These are phyloP conservation scores for Hanseniaspora vineae DNA, from an alignment of 805 yeast genomes.

Conservation along the genomic window DNA sequence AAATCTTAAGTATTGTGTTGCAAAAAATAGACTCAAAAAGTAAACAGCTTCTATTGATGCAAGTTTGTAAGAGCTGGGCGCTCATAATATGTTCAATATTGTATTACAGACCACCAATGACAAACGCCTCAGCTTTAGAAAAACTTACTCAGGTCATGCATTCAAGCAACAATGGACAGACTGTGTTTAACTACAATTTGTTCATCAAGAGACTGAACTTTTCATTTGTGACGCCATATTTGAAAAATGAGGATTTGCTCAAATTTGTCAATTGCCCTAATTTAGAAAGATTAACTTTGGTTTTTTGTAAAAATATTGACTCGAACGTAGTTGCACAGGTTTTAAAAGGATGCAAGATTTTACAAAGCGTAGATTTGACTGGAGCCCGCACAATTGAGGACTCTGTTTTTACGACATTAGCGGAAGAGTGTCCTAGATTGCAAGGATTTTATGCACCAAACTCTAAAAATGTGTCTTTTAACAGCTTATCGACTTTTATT, in stretches of 20 bases:
- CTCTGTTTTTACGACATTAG: slow-evolving; percentile 53
- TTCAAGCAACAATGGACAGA: slow-evolving; percentile 17
- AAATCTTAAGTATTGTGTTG: slow-evolving; percentile 50
- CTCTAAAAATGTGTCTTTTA: slow-evolving; percentile 57
- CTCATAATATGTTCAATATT: slow-evolving; percentile 61
- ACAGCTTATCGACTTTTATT: slow-evolving; percentile 46
- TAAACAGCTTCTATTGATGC: slow-evolving; percentile 47
- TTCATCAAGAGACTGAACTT: slow-evolving; percentile 72
- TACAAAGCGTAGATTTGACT: slow-evolving; percentile 81
- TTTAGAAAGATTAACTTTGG: slow-evolving; percentile 75
- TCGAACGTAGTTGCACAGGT: slow-evolving; percentile 49
- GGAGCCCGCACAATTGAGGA: slow-evolving; percentile 64
- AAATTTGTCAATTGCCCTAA: slow-evolving; percentile 57
- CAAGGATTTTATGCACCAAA: slow-evolving; percentile 89
- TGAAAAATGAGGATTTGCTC: slow-evolving; percentile 50
- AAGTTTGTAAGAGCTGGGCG: slow-evolving; percentile 76
- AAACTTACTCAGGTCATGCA: slow-evolving; percentile 24
- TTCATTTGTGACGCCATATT: slow-evolving; percentile 54
- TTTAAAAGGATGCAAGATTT: slow-evolving; percentile 47
- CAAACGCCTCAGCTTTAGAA: slow-evolving; percentile 40
- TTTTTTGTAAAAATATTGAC: slow-evolving; percentile 58
- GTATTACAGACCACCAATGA: slow-evolving; percentile 78
- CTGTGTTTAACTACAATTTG: slow-evolving; percentile 53
- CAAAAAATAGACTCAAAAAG: slow-evolving; percentile 47
- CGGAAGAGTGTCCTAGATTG: slow-evolving; percentile 56